Conservation (phyloP, 495 filamentous ascomycete genomes). For the Podospora pseudocomata region DNA sequence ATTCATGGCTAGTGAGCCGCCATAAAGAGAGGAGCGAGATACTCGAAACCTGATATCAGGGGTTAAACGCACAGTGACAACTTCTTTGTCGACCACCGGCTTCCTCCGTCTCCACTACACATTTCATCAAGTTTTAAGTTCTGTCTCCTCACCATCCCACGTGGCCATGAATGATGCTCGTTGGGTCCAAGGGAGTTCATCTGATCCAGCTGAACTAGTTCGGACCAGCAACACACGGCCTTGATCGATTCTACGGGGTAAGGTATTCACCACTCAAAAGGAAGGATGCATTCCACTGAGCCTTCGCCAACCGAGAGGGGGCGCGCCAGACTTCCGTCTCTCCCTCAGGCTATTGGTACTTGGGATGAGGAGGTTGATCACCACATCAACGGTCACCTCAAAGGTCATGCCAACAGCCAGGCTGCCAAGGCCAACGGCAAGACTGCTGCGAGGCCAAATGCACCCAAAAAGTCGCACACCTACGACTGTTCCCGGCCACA, state of each 20-base stretch:
- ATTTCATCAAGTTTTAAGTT: not conserved
- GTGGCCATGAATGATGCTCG: not conserved
- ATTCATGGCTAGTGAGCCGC: not conserved
- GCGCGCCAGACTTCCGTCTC: not conserved
- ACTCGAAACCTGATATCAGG: not conserved
- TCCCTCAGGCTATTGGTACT: not conserved
- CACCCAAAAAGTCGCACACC: not conserved
- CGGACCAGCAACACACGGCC: not conserved
- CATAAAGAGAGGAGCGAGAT: not conserved
- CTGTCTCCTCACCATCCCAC: not conserved
- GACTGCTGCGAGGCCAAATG: not conserved
- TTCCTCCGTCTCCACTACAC: not conserved
- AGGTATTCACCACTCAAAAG: not conserved
- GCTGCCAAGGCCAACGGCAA: not conserved
- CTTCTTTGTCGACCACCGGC: not conserved
- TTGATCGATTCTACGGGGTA: not conserved
- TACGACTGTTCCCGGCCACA: constrained; percentile 1
- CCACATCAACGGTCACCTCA: not conserved
- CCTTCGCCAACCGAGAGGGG: not conserved
- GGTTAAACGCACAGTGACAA: not conserved
- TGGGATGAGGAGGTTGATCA: not conserved
- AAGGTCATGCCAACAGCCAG: not conserved
- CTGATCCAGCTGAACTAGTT: not conserved
- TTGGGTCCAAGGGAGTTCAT: not conserved
- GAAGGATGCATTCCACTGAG: constrained; percentile 1